Base-by-base conservation (phyloP, 345 rosid species). In the Gossypium herbaceum region DNA sequence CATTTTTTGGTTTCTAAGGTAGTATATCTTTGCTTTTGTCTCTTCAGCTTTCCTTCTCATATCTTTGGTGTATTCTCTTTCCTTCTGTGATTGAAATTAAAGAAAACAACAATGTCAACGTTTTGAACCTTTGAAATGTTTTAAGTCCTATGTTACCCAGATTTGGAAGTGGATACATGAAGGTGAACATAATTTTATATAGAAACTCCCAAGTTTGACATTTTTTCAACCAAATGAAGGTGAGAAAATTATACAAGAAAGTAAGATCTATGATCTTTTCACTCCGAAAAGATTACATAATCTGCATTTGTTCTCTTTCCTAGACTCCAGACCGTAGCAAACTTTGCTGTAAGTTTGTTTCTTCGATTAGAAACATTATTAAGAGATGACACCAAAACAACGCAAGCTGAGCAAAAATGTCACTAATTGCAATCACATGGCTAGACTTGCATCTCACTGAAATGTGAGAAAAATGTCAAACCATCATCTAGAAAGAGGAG, bases 1-100 rank as follows among this genome's bases (percentile, higher is more conserved):
- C 89, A 84, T 82, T 57, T 88, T 85, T 44, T 85, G 83, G 59
- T 76, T 79, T 54, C 81, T 78, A 22, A 90, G 71, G 12, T 79
- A 29, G 75, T 79, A 76, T 62, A 88, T 61, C 85, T 81, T 83
- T 2, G 73, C 76, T 74, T 76, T 86, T 84, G 86, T 84, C 84
- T 78, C 87, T 72, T 83, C 86, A 0, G 52, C 70, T 76, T 84
- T 86, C 75, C 65, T 77, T 43, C 73, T 81, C 85, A 85, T 84
- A 71, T 82, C 88, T 25, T 77, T 79, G 56, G 44, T 74, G 65
- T 50, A 48, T 68, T 88, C 88, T 75, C 73, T 80, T 77, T 90
- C 90, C 82, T 84, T 83, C 94, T 88, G 89, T 24, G 24, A 29
- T 51, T 4, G 44, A 51, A 24, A 50, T 17, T 17, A 25, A 50